Conservation (phyloP, 805 yeast species). For the Kodamaea kaohsiungensis region DNA sequence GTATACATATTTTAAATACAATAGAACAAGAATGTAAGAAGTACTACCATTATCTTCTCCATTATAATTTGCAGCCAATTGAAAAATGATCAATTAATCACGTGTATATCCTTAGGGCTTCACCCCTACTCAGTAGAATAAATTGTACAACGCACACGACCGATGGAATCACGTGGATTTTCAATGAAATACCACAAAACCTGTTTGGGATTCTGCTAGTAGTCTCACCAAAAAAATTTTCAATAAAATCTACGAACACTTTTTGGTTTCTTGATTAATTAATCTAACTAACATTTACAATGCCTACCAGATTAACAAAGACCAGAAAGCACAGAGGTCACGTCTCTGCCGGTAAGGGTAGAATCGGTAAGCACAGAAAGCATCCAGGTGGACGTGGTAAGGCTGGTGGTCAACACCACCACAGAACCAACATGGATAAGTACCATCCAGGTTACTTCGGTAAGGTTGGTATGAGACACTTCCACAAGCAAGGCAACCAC, state of each 20-base stretch:
- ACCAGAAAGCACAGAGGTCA: constrained; percentile 99
- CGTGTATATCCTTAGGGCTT: background rate
- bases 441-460: constrained; percentile 99
- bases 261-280: constrained; percentile 7
- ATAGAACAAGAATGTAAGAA: too few species aligned
- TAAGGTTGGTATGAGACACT: constrained; percentile 99
- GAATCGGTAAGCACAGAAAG: constrained; percentile 99
- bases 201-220: background rate
- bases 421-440: constrained; percentile 99
- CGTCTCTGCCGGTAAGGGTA: constrained; percentile 99
- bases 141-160: background rate
- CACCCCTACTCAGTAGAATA: background rate
- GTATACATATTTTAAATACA: too few species aligned
- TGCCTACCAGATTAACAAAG: constrained; percentile 99
- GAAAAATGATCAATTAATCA: background rate
- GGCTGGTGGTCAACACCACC: constrained; percentile 99
- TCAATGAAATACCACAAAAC: background rate
- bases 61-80: background rate
- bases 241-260: constrained; percentile 7
- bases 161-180: background rate
- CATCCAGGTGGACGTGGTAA: constrained; percentile 99
- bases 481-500: constrained; percentile 92
- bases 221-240: constrained; percentile 9
- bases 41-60: too few species aligned
- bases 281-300: constrained; percentile 36